Percentiles rank a stretch among this genome's conserved stretches.
Evolutionary conservation across 345 rosid species (phyloP).

Genomic region (Pelargonium nanum): DNA sequence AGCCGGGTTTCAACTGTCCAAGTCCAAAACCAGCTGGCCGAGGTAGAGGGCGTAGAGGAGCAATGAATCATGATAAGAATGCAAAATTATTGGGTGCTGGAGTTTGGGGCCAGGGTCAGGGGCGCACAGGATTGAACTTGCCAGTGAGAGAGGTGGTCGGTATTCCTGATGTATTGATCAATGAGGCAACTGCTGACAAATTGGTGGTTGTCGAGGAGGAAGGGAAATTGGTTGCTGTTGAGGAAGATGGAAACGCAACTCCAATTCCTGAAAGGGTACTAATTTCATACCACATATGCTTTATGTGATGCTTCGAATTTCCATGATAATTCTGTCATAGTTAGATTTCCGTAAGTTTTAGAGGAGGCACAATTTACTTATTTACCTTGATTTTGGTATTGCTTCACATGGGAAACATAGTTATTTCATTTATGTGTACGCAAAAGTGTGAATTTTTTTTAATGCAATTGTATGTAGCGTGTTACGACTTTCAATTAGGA

Average conservation of each 20-base stretch:
- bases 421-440: no score
- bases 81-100: constrained; percentile 22
- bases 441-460: no score
- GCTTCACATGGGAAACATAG: no score
- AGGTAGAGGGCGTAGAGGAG: constrained; percentile 29
- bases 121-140: constrained; percentile 20
- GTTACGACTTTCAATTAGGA: no score
- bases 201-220: constrained; percentile 26
- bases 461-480: no score
- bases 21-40: constrained; percentile 23
- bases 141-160: constrained; percentile 23
- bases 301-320: not conserved
- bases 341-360: no score
- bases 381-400: no score
- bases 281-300: not conserved
- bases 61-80: constrained; percentile 28
- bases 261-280: constrained; percentile 38
- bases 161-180: not conserved
- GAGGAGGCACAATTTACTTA: no score
- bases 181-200: constrained; percentile 29
- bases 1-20: constrained; percentile 8
- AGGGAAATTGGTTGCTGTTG: constrained; percentile 1
- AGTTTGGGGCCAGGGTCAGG: constrained; percentile 14
- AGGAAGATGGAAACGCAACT: constrained; percentile 19
- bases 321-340: not conserved